Conservation (phyloP, 2,329 filamentous ascomycete species). For the Herpotrichia juniperi region DNA sequence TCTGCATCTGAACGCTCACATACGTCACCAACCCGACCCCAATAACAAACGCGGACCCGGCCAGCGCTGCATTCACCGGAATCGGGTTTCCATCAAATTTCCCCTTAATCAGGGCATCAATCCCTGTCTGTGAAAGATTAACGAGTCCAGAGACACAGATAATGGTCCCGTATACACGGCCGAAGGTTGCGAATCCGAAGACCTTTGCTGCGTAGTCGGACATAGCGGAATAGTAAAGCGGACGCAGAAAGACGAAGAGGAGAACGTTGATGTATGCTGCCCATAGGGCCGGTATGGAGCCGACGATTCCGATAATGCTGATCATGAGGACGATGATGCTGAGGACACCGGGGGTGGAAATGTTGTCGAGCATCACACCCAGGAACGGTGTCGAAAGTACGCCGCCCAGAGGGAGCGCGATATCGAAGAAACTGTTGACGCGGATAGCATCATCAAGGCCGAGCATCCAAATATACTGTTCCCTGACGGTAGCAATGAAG, state of each 20-base stretch:
- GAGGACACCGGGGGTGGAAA: slow-evolving; percentile 73
- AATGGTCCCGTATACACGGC: slow-evolving; percentile 86
- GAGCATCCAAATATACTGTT: slow-evolving; percentile 80
- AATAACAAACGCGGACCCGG: slow-evolving; percentile 65
- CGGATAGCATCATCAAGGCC: slow-evolving; percentile 64
- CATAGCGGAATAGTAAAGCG: slow-evolving; percentile 88
- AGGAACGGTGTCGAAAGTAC: slow-evolving; percentile 83
- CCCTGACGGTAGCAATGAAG: slow-evolving; percentile 84
- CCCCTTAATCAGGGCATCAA: slow-evolving; percentile 78
- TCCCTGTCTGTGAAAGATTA: slow-evolving; percentile 79
- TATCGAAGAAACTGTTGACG: slow-evolving; percentile 83
- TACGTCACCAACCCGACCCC: slow-evolving; percentile 66
- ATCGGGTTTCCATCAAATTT: slow-evolving; percentile 73
- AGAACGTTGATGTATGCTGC: slow-evolving; percentile 76
- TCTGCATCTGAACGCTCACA: slow-evolving; percentile 37
- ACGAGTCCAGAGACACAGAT: slow-evolving; percentile 82
- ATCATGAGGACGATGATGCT: slow-evolving; percentile 70
- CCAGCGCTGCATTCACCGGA: slow-evolving; percentile 74
- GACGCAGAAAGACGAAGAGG: slow-evolving; percentile 82
- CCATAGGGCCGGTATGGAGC: slow-evolving; percentile 71
- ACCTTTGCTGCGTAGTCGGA: slow-evolving; percentile 89
- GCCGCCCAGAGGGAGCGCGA: slow-evolving; percentile 81
- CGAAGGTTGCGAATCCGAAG: slow-evolving; percentile 88
- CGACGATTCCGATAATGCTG: slow-evolving; percentile 75
- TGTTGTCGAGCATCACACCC: slow-evolving; percentile 76